Conservation (phyloP, 352 stramenopile genomes). For the Globisporangium orthogonon region DNA sequence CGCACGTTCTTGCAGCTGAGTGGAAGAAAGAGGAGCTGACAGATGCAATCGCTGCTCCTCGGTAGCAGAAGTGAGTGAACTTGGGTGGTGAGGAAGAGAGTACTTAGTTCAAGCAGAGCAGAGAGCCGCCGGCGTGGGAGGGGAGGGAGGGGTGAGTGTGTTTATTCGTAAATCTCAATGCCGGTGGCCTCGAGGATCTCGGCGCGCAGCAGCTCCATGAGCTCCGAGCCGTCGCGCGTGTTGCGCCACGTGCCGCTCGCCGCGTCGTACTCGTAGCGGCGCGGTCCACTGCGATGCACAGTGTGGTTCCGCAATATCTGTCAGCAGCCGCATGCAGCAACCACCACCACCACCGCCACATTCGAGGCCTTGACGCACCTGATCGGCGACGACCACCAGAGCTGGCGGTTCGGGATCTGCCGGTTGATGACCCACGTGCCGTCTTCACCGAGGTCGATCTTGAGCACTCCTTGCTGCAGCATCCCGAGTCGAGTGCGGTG, state of each 20-base stretch:
- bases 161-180: slow-evolving; percentile 70
- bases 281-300: slow-evolving; percentile 51
- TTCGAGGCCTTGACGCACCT: slow-evolving; percentile 31
- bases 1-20: neutral
- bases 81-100: neutral
- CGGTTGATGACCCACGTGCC: slow-evolving; percentile 98
- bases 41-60: too few species aligned
- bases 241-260: slow-evolving; percentile 72
- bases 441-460: slow-evolving; percentile 89
- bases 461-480: slow-evolving; percentile 93
- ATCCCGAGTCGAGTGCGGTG: neutral
- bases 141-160: neutral
- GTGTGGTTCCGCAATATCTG: neutral
- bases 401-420: slow-evolving; percentile 95
- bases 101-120: too few species aligned
- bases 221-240: slow-evolving; percentile 69
- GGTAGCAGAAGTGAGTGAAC: too few species aligned
- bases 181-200: slow-evolving; percentile 78
- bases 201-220: slow-evolving; percentile 60
- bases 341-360: too few species aligned
- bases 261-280: slow-evolving; percentile 85
- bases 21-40: neutral
- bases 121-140: neutral
- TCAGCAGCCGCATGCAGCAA: too few species aligned
- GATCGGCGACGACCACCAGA: slow-evolving; percentile 96